Percentiles rank a stretch among this genome's conserved stretches.
These are phyloP conservation scores for Coemansia sp. DNA, from an alignment of 192 early-diverging fungal genomes.

Conservation along the genomic window DNA sequence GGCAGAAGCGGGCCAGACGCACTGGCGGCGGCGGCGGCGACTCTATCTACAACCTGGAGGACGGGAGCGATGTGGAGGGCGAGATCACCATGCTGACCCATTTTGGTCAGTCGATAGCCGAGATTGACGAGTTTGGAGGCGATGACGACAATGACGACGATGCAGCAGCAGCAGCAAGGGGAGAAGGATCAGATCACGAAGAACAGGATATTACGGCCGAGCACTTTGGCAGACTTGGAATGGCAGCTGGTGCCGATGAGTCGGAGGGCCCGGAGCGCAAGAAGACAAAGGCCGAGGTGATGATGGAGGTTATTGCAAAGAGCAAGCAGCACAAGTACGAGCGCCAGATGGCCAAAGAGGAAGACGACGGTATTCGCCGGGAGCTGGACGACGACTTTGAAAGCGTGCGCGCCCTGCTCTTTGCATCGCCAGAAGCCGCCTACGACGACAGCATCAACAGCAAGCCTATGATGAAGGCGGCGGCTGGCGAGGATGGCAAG, in stretches of 20 bases:
- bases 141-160: slow-evolving; percentile 46
- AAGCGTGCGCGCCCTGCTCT: slow-evolving; percentile 74
- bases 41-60: slow-evolving; percentile 82
- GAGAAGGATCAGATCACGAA: neutral
- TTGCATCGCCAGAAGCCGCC: slow-evolving; percentile 21
- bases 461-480: slow-evolving; percentile 38
- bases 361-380: slow-evolving; percentile 76
- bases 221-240: slow-evolving; percentile 29
- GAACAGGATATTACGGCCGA: slow-evolving; percentile 28
- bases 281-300: slow-evolving; percentile 92
- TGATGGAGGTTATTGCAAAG: slow-evolving; percentile 98
- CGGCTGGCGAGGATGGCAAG: slow-evolving; percentile 8
- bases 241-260: slow-evolving; percentile 11
- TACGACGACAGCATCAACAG: slow-evolving; percentile 7
- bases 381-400: slow-evolving; percentile 91
- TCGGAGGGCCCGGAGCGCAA: slow-evolving; percentile 48
- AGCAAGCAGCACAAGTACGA: slow-evolving; percentile 95
- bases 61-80: slow-evolving; percentile 60
- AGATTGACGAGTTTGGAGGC: slow-evolving; percentile 84
- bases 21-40: slow-evolving; percentile 12
- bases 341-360: slow-evolving; percentile 84
- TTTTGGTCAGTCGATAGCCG: slow-evolving; percentile 86
- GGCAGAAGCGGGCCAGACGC: slow-evolving; percentile 50
- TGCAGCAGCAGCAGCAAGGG: slow-evolving; percentile 12
- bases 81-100: slow-evolving; percentile 80